Conservation (phyloP, 441 rosid genomes). For the Arabidopsis lyrata region DNA sequence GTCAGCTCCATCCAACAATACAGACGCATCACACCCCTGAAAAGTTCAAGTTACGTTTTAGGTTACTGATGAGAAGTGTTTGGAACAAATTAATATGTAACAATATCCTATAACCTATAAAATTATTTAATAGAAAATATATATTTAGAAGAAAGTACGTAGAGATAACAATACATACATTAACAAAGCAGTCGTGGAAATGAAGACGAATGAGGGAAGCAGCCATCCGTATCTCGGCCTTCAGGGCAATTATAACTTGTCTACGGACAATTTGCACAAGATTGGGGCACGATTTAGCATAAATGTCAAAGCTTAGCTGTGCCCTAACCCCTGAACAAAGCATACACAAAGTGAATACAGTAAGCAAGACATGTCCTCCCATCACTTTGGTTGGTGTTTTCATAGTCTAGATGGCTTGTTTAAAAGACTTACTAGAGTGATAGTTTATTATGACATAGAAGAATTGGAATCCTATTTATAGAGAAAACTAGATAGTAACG, state of each 20-base stretch:
- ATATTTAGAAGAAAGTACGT: neutral
- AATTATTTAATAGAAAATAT: neutral
- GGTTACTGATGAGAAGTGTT: conserved; percentile 14
- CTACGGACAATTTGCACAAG: conserved; percentile 54
- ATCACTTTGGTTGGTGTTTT: conserved; percentile 44
- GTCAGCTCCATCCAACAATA: conserved; percentile 61
- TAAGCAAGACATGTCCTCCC: conserved; percentile 41
- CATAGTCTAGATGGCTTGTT: conserved; percentile 42
- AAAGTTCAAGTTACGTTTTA: neutral
- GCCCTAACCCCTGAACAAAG: conserved; percentile 48
- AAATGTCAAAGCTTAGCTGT: conserved; percentile 55
- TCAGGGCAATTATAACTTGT: conserved; percentile 60
- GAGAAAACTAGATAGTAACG: conserved; percentile 27
- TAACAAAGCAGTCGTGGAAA: conserved; percentile 92
- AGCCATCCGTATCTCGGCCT: conserved; percentile 70
- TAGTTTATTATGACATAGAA: conserved; percentile 3
- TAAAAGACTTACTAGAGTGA: conserved; percentile 13
- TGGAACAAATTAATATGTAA: neutral
- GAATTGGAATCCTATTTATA: conserved; percentile 32
- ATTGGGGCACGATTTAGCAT: conserved; percentile 59
- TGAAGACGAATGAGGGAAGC: conserved; percentile 84
- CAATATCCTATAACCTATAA: neutral
- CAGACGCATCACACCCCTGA: conserved; percentile 77
- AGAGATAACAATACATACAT: conserved; percentile 48
- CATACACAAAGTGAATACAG: conserved; percentile 40